Evolutionary conservation across 2,329 filamentous ascomycete species (phyloP).

Genomic region (Parafenestella ontariensis): DNA sequence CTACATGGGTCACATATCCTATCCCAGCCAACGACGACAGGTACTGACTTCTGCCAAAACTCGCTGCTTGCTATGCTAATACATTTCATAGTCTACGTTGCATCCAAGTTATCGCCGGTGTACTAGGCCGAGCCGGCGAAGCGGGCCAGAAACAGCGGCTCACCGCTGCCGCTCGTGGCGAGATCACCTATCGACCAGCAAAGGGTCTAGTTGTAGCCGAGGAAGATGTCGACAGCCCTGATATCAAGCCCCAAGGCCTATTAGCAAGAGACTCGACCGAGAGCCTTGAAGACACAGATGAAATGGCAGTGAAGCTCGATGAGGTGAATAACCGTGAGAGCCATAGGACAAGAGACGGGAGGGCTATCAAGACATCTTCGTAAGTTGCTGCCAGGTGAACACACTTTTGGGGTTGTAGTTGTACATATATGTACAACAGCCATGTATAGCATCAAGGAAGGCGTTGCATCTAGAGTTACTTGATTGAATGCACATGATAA

Average conservation of each 20-base stretch:
- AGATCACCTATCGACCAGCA: slow-evolving; percentile 63
- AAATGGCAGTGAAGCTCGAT: slow-evolving; percentile 32
- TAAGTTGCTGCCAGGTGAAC: slow-evolving; percentile 15
- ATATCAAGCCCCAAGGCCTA: background rate
- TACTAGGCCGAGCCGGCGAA: slow-evolving; percentile 84
- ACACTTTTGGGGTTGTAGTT: too few species aligned
- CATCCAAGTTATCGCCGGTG: slow-evolving; percentile 80
- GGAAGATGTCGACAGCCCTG: slow-evolving; percentile 13
- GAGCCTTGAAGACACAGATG: slow-evolving; percentile 21
- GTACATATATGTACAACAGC: slow-evolving; percentile 5
- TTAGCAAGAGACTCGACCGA: background rate
- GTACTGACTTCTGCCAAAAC: slow-evolving; percentile 53
- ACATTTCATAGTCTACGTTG: slow-evolving; percentile 71
- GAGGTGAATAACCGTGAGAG: slow-evolving; percentile 30
- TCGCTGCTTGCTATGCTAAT: slow-evolving; percentile 2
- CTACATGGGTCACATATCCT: slow-evolving; percentile 92
- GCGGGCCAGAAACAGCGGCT: slow-evolving; percentile 74
- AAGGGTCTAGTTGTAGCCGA: slow-evolving; percentile 25
- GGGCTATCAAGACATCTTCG: slow-evolving; percentile 25
- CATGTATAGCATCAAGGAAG: slow-evolving; percentile 2
- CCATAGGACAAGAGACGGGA: slow-evolving; percentile 30
- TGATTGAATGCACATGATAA: too few species aligned
- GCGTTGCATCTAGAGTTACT: background rate
- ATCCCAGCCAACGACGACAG: slow-evolving; percentile 98
- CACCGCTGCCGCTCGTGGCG: slow-evolving; percentile 66